Evolutionary conservation across 345 rosid species (phyloP).

Genomic region (Boechera divaricarpa): DNA sequence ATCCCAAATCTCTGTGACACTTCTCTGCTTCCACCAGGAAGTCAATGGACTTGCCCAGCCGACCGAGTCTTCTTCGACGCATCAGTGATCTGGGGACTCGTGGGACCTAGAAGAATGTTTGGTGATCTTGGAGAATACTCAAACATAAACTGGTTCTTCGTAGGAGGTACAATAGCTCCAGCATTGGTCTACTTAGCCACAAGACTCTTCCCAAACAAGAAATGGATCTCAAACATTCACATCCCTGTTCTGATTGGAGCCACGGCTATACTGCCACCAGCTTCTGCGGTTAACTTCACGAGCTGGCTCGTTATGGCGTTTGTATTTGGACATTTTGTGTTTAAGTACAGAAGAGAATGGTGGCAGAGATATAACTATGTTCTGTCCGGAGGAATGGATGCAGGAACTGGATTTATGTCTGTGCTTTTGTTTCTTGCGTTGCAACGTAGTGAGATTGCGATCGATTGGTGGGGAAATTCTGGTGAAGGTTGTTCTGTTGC

Average conservation of each 20-base stretch:
- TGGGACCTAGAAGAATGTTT: conserved; percentile 80
- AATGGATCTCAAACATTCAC: conserved; percentile 70
- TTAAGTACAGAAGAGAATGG: conserved; percentile 54
- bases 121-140: conserved; percentile 76
- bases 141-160: conserved; percentile 73
- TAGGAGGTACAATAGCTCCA: conserved; percentile 75
- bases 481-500: conserved; percentile 71
- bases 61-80: conserved; percentile 78
- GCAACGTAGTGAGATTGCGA: conserved; percentile 44
- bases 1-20: conserved; percentile 74
- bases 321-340: conserved; percentile 64
- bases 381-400: conserved; percentile 77
- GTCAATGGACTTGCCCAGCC: conserved; percentile 82
- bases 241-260: conserved; percentile 77
- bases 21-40: conserved; percentile 55
- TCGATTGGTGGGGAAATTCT: conserved; percentile 76
- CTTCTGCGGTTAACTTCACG: conserved; percentile 78
- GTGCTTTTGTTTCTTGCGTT: conserved; percentile 61
- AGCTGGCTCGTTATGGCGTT: conserved; percentile 74
- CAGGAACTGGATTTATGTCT: conserved; percentile 78
- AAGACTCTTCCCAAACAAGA: conserved; percentile 58
- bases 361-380: conserved; percentile 82
- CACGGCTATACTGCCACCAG: conserved; percentile 82
- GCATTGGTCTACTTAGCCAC: conserved; percentile 67
- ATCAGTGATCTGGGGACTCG: conserved; percentile 87